A percentile compares a stretch with the other conserved stretches of the same genome.
Conservation (phyloP, 1,139 yeast genomes). For the Blastobotrys apis region DNA sequence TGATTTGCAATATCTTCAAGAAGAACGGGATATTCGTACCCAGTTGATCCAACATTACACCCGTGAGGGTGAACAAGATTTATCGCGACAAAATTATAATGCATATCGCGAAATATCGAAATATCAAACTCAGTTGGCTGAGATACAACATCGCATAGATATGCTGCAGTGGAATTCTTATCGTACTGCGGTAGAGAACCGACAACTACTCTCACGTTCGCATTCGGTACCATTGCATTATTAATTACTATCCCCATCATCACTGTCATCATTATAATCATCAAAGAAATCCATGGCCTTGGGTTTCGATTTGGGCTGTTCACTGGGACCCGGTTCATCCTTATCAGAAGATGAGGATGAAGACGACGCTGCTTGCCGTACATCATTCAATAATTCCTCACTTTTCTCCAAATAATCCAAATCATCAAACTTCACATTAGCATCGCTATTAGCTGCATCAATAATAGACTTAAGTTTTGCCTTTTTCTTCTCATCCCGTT, state of each 20-base stretch:
- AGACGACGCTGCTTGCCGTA: conserved; percentile 16
- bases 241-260: conserved; percentile 3
- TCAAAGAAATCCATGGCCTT: conserved; percentile 14
- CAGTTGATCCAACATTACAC: conserved; percentile 3
- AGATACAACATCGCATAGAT: not conserved
- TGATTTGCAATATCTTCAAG: conserved; percentile 6
- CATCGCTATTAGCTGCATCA: conserved; percentile 21
- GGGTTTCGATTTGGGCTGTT: not conserved
- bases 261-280: conserved; percentile 6
- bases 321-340: not conserved
- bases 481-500: conserved; percentile 32
- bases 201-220: no score
- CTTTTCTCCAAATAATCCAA: conserved; percentile 36
- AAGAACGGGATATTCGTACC: conserved; percentile 1
- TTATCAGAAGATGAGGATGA: not conserved
- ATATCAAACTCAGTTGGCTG: conserved; percentile 2
- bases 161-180: no score
- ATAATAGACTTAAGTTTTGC: conserved; percentile 36
- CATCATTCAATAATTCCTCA: conserved; percentile 28
- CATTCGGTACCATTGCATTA: no score
- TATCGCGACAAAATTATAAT: not conserved
- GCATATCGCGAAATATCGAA: not conserved
- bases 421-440: conserved; percentile 34
- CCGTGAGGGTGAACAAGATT: not conserved
- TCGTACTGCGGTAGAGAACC: no score